phyloP scores from a whole-genome alignment of 345 rosid species.

The Noccaea bulbosa region DNA sequence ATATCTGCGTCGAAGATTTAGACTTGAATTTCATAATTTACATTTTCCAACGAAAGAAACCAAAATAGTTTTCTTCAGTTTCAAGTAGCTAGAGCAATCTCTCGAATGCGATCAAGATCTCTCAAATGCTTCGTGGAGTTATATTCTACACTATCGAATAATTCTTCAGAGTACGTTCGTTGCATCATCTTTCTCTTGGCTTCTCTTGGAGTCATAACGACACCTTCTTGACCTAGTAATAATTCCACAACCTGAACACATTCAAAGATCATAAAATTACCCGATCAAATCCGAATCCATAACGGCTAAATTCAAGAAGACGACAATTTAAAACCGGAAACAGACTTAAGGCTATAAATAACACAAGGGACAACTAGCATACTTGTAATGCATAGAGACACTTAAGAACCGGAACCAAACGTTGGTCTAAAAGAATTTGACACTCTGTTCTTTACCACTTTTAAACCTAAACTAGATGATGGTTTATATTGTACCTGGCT shows the following conservation, averaged over 20 bases:
- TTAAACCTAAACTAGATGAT: background rate
- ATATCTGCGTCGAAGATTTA: background rate
- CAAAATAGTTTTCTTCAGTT: background rate
- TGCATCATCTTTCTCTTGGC: constrained; percentile 43
- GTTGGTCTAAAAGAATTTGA: background rate
- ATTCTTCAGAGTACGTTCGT: constrained; percentile 77
- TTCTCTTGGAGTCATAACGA: constrained; percentile 40
- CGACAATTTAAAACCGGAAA: background rate
- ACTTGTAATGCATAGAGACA: background rate
- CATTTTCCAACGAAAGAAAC: background rate
- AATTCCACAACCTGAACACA: constrained; percentile 67
- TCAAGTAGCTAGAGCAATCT: constrained; percentile 68
- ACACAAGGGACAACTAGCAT: background rate
- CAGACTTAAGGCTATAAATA: background rate
- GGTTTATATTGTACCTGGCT: constrained; percentile 60
- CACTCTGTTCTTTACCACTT: background rate
- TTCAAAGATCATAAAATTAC: background rate
- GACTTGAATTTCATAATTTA: constrained; percentile 16
- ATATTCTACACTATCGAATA: constrained; percentile 68
- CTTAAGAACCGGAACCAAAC: background rate
- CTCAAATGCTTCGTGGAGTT: constrained; percentile 69
- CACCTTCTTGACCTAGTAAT: constrained; percentile 62
- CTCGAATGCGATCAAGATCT: constrained; percentile 58
- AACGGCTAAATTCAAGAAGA: background rate
- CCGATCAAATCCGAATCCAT: background rate